Base-by-base conservation (phyloP, 1,139 yeast species). In the Magnusiomyces clavatus region DNA sequence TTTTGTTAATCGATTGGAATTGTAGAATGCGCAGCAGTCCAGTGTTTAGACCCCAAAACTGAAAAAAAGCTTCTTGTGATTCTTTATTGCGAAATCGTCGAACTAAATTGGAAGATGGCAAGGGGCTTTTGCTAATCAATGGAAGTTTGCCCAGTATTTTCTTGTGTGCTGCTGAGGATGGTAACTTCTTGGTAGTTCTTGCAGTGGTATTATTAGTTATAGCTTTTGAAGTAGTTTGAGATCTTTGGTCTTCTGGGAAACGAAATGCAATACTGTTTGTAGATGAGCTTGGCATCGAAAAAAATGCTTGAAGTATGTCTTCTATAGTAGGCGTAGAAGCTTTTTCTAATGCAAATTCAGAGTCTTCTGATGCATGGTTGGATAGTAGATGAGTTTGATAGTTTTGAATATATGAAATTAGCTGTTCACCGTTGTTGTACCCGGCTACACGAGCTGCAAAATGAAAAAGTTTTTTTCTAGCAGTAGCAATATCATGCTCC, bases 1-100 rank as follows among this genome's bases (percentile, higher is more conserved):
- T 74, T 31, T 78, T 71, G 62, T 84, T 84, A 53, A 83, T 73
- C 10, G 77, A 71, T 61, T 82, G 86, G 61, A 81, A 84, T 58
- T 80, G 78, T 39, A 82, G 69, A 8, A 81, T 76, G 59, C 80
- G 80, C 40, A 83, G 62, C 35, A 84, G 66, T 53, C 78, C 78
- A 46, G 72, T 68, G 64, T 84, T 84, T 61, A 83, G 63, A 1
- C 66, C 65, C 55, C 79, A 68, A 59, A 84, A 84, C 44, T 75
- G 66, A 29, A 71, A 65, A 59, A 79, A 83, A 0, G 82, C 75
- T 3, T 58, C 61, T 3, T 71, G 57, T 16, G 83, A 77, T 51
- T 70, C 69, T 54, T 78, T 77, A 53, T 77, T 74, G 50, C 73
- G 75, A 64, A 82, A 81, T 19, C 69, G 62, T 12, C 69, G 64